These are phyloP conservation scores for Neopestalotiopsis rosae DNA, from an alignment of 2,329 filamentous ascomycete species.

Conservation along the genomic window DNA sequence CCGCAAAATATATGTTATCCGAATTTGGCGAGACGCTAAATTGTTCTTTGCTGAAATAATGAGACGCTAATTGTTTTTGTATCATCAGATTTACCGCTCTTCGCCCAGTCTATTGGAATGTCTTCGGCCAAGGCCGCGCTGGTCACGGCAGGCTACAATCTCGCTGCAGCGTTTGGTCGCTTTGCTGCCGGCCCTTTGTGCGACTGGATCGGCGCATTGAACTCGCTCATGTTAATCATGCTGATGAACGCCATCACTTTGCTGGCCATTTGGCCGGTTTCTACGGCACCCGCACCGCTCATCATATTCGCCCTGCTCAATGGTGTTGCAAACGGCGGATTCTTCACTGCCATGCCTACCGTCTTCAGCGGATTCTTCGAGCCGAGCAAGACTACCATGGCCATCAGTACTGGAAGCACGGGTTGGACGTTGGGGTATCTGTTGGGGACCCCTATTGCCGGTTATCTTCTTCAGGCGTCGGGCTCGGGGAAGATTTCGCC, in stretches of 20 bases:
- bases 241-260: slow-evolving; percentile 61
- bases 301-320: slow-evolving; percentile 64
- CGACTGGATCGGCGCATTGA: slow-evolving; percentile 60
- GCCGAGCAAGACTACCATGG: slow-evolving; percentile 56
- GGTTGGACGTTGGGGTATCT: slow-evolving; percentile 67
- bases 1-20: no score
- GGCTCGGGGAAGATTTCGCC: background rate
- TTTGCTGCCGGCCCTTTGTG: slow-evolving; percentile 31
- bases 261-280: slow-evolving; percentile 66
- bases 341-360: slow-evolving; percentile 69
- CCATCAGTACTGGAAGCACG: slow-evolving; percentile 66
- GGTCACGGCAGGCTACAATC: background rate
- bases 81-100: background rate
- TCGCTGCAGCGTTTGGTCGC: background rate
- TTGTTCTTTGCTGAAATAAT: no score
- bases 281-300: slow-evolving; percentile 57
- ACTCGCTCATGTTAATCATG: slow-evolving; percentile 57
- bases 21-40: no score
- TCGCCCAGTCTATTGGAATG: background rate
- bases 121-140: background rate
- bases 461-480: background rate
- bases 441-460: slow-evolving; percentile 44
- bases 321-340: slow-evolving; percentile 64
- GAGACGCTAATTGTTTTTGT: no score
- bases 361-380: slow-evolving; percentile 66